Evolutionary conservation across 495 filamentous ascomycete species (phyloP).

Genomic region (Cercophora sp.): DNA sequence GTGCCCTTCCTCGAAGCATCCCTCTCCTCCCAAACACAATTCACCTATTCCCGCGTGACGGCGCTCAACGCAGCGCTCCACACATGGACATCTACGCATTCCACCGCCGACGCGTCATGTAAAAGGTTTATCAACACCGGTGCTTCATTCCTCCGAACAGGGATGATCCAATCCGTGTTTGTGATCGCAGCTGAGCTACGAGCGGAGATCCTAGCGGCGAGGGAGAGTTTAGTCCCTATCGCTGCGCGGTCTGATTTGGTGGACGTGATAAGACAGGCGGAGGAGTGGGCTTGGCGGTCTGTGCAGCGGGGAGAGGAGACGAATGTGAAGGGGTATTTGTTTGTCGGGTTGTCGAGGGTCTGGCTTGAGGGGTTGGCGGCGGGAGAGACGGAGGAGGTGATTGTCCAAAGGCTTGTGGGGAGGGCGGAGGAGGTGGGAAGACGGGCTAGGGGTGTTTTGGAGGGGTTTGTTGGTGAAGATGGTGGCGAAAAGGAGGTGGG

Average conservation of each 20-base stretch:
- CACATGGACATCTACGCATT: background rate
- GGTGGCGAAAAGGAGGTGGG: background rate
- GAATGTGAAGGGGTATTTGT: slow-evolving; percentile 54
- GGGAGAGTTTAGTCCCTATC: slow-evolving; percentile 34
- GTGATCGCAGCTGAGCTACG: slow-evolving; percentile 47
- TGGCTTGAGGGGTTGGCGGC: slow-evolving; percentile 14
- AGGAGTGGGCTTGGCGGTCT: slow-evolving; percentile 36
- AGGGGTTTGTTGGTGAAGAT: background rate
- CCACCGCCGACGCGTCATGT: slow-evolving; percentile 7
- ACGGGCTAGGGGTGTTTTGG: slow-evolving; percentile 5
- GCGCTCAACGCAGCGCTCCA: background rate
- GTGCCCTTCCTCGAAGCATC: slow-evolving; percentile 38
- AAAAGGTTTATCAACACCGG: background rate
- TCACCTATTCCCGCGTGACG: background rate
- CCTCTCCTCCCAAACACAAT: background rate
- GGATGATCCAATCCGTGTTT: slow-evolving; percentile 38
- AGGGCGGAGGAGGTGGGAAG: background rate
- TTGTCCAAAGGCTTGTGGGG: background rate
- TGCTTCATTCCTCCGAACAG: slow-evolving; percentile 26
- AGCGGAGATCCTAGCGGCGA: slow-evolving; percentile 48
- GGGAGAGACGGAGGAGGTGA: background rate
- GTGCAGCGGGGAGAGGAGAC: slow-evolving; percentile 52
- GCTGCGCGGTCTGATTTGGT: slow-evolving; percentile 46
- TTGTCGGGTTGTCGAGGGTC: slow-evolving; percentile 32
- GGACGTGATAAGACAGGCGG: slow-evolving; percentile 42